These are phyloP conservation scores for Nyctanthes arbortristis DNA, from an alignment of 257 asterid species.

Conservation along the genomic window DNA sequence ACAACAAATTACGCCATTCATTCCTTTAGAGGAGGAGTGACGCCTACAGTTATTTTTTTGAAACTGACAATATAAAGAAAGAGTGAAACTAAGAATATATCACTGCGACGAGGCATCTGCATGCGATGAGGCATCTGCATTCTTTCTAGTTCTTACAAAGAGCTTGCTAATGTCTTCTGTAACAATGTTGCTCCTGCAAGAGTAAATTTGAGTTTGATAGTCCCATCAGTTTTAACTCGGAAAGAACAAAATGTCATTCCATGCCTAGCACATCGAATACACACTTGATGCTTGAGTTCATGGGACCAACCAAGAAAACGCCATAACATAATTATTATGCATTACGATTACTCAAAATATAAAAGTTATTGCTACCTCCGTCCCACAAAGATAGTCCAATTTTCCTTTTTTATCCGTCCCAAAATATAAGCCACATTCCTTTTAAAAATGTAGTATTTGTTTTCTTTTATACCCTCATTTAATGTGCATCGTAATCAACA, in stretches of 20 bases:
- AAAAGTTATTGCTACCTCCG: neutral
- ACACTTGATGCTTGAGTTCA: neutral
- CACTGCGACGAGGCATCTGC: slow-evolving; percentile 19
- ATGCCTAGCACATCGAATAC: neutral
- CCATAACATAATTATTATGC: neutral
- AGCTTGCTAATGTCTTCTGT: slow-evolving; percentile 89
- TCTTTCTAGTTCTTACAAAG: slow-evolving; percentile 63
- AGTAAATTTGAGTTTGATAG: neutral
- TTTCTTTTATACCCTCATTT: too few species aligned
- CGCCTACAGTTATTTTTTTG: neutral
- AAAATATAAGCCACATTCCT: too few species aligned
- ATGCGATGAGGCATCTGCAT: slow-evolving; percentile 36
- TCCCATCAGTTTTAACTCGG: slow-evolving; percentile 9
- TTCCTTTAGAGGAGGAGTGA: neutral
- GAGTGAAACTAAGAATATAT: neutral
- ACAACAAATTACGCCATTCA: neutral
- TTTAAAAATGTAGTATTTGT: too few species aligned
- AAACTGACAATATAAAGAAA: neutral
- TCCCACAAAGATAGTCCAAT: too few species aligned
- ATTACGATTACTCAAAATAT: neutral
- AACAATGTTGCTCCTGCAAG: slow-evolving; percentile 82
- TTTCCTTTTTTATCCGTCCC: too few species aligned
- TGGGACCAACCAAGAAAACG: neutral
- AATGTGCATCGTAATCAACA: too few species aligned
- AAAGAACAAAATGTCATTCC: neutral